Evolutionary conservation across 495 filamentous ascomycete species (phyloP).

Genomic region (Aeminium ludgeri): DNA sequence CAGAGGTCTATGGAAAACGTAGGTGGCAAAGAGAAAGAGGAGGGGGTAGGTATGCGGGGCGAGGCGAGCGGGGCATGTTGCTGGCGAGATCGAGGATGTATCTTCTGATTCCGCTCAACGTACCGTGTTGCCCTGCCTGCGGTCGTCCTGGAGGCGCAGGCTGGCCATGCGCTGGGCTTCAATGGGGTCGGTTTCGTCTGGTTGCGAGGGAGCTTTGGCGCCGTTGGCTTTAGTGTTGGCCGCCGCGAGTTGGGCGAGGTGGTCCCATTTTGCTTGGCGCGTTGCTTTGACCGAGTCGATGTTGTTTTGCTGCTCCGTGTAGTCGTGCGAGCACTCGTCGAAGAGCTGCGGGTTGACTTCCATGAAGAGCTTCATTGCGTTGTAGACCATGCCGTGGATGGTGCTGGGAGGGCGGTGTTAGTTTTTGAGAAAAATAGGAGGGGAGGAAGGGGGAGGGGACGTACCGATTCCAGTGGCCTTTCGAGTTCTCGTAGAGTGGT

Average conservation of each 20-base stretch:
- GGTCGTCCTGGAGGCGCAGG: slow-evolving; percentile 64
- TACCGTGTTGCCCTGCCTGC: slow-evolving; percentile 27
- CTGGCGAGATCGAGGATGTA: neutral
- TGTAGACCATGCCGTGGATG: slow-evolving; percentile 99
- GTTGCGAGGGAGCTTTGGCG: slow-evolving; percentile 19
- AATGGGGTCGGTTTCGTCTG: slow-evolving; percentile 53
- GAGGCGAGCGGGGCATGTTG: neutral
- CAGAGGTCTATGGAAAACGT: too few relatives aligned
- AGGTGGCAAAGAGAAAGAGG: neutral
- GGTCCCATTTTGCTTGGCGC: slow-evolving; percentile 73
- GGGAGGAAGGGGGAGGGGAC: neutral
- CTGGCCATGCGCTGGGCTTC: slow-evolving; percentile 75
- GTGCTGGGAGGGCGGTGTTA: slow-evolving; percentile 39
- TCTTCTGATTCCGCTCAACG: slow-evolving; percentile 20
- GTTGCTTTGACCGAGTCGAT: slow-evolving; percentile 59
- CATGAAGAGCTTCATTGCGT: slow-evolving; percentile 99
- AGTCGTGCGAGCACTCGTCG: slow-evolving; percentile 95
- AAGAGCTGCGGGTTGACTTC: slow-evolving; percentile 98
- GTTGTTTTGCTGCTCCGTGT: slow-evolving; percentile 88
- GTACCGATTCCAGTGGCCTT: slow-evolving; percentile 97
- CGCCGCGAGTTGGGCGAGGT: slow-evolving; percentile 62
- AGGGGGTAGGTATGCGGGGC: too few relatives aligned
- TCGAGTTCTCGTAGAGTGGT: slow-evolving; percentile 95
- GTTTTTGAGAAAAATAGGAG: too few relatives aligned
- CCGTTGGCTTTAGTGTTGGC: slow-evolving; percentile 33